These are phyloP conservation scores for Fusarium nanum DNA, from an alignment of 2,329 filamentous ascomycete species.

Conservation along the genomic window DNA sequence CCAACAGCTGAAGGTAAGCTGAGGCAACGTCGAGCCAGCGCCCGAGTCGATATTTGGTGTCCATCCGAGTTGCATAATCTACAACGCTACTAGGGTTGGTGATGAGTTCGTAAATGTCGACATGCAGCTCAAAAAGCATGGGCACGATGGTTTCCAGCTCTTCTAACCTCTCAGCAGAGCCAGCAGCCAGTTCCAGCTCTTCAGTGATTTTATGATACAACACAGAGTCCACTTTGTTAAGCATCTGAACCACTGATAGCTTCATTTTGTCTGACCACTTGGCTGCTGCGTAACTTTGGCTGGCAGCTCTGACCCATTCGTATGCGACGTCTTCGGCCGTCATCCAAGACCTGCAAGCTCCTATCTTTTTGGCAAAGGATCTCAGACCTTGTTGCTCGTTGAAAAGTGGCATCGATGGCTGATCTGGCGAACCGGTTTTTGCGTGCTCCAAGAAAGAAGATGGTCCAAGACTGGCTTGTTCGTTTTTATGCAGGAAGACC, in stretches of 20 bases:
- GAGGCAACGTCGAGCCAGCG: slow-evolving; percentile 66
- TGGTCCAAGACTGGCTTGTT: slow-evolving; percentile 63
- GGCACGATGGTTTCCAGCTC: slow-evolving; percentile 61
- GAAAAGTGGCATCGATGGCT: slow-evolving; percentile 60
- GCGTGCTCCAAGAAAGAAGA: slow-evolving; percentile 73
- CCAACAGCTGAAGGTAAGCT: slow-evolving; percentile 55
- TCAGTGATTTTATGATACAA: slow-evolving; percentile 61
- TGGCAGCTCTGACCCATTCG: slow-evolving; percentile 66
- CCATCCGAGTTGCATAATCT: slow-evolving; percentile 60
- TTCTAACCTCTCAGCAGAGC: slow-evolving; percentile 43
- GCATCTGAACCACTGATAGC: slow-evolving; percentile 66
- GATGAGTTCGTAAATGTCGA: slow-evolving; percentile 70
- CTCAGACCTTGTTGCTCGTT: slow-evolving; percentile 65
- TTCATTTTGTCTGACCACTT: slow-evolving; percentile 71
- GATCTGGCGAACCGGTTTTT: slow-evolving; percentile 65
- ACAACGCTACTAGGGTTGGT: slow-evolving; percentile 68
- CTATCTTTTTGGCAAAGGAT: slow-evolving; percentile 62
- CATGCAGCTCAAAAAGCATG: slow-evolving; percentile 71
- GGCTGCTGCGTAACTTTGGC: slow-evolving; percentile 62
- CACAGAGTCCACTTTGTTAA: slow-evolving; percentile 64
- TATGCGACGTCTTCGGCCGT: slow-evolving; percentile 68
- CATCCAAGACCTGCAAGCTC: slow-evolving; percentile 59
- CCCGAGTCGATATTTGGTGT: slow-evolving; percentile 62
- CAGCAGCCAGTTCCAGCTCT: slow-evolving; percentile 53
- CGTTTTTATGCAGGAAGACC: slow-evolving; percentile 65